phyloP scores from a whole-genome alignment of 768 basidiomycete species.

The Boletellus ananas region DNA sequence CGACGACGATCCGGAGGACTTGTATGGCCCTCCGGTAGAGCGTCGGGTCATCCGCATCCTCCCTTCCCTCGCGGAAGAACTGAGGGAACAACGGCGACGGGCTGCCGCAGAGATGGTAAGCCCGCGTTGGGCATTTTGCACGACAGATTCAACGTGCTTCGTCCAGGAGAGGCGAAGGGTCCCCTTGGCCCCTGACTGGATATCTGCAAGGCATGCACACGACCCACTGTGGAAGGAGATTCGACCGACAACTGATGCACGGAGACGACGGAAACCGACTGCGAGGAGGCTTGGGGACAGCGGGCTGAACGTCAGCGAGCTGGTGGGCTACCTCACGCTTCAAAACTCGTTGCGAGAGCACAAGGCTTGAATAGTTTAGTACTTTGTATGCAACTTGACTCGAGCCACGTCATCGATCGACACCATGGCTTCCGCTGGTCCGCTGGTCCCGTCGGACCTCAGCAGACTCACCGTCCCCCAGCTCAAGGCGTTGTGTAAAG shows the following conservation, averaged over 20 bases:
- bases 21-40: slow-evolving; percentile 27
- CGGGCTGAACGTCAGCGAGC: slow-evolving; percentile 9
- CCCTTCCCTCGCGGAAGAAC: slow-evolving; percentile 23
- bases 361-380: not conserved
- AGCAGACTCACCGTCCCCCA: slow-evolving; percentile 53
- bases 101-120: slow-evolving; percentile 17
- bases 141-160: slow-evolving; percentile 1
- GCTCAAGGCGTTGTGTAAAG: slow-evolving; percentile 67
- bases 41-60: slow-evolving; percentile 25
- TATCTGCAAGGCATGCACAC: slow-evolving; percentile 13
- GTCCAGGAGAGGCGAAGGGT: slow-evolving; percentile 14
- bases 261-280: slow-evolving; percentile 14
- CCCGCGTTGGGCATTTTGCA: not conserved
- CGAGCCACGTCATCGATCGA: not conserved
- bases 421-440: slow-evolving; percentile 9
- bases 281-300: slow-evolving; percentile 13
- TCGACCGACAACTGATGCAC: not conserved
- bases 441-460: slow-evolving; percentile 10
- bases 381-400: not conserved
- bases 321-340: slow-evolving; percentile 17
- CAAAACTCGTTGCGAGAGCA: slow-evolving; percentile 17
- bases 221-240: slow-evolving; percentile 18
- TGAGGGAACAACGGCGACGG: slow-evolving; percentile 20
- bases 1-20: slow-evolving; percentile 24
- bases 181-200: slow-evolving; percentile 25